Base-by-base conservation (phyloP, 768 basidiomycete genomes). In the Mycena maculata region DNA sequence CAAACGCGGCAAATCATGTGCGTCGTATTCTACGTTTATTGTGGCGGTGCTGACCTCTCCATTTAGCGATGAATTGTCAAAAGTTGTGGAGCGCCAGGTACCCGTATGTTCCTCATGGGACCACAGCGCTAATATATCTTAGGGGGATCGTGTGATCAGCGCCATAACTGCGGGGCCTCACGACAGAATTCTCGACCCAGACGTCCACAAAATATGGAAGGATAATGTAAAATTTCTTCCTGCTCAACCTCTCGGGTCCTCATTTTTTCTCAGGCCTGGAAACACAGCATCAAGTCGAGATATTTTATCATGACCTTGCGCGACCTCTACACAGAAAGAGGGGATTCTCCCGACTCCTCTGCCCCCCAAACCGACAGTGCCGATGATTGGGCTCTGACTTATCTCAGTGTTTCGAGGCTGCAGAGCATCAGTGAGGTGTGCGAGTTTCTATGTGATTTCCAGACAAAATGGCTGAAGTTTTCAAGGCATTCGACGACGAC, bases 241-340 rank as follows among this genome's bases (percentile, higher is more conserved):
- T 28, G 25, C 8, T 22, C n/a, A 45, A n/a, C 23, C n/a, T 15
- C 23, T 31, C 28, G 9, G 48, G 20, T 60, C 16, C 42, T 60
- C 36, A 56, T 25, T 2, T 12, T 47, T 2, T 18, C 23, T 39
- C n/a, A 81, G 81, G 73, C 72, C 28, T 83, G 82, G 82, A 71
- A 72, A 28, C 73, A 76, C 2, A 80, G 76, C 44, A 76, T 81
- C 52, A 80, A 82, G 63, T 72, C 79, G 1, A 73, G 74, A 0
- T 75, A 80, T 45, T 83, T 83, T 42, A 77, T 80, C 3, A 68
- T 78, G 28, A 78, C 79, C 31, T 63, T 82, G 3, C 72, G 76
- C 27, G 81, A 83, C 58, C 75, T 79, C 61, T 82, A 77, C 61
- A 49, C 70, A 10, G 75, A 80, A 62, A 52, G 69, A 8, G 58